phyloP scores from a whole-genome alignment of 306 rosid genomes.

The Morella rubra region DNA sequence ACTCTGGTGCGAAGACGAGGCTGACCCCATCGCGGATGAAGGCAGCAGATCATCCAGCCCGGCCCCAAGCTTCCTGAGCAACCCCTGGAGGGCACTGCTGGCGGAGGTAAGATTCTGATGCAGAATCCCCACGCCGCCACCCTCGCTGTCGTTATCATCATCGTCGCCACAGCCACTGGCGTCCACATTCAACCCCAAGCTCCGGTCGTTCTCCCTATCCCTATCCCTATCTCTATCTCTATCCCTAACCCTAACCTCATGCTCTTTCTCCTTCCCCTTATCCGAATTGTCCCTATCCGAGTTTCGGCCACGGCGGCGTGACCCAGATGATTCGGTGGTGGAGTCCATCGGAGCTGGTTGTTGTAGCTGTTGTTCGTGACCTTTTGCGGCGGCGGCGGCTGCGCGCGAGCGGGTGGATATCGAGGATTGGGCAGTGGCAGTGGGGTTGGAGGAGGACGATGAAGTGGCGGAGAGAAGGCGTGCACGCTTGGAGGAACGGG shows the following conservation, averaged over 20 bases:
- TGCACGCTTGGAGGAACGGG: slow-evolving; percentile 78
- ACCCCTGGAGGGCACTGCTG: slow-evolving; percentile 97
- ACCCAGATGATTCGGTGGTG: slow-evolving; percentile 79
- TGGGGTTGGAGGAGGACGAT: slow-evolving; percentile 25
- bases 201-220: slow-evolving; percentile 56
- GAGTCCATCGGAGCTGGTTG: slow-evolving; percentile 64
- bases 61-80: slow-evolving; percentile 88
- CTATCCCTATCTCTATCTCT: slow-evolving; percentile 46
- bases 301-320: slow-evolving; percentile 68
- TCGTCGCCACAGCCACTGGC: slow-evolving; percentile 58
- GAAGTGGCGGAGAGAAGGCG: slow-evolving; percentile 46
- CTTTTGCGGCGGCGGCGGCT: slow-evolving; percentile 40
- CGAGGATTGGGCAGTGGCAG: slow-evolving; percentile 30
- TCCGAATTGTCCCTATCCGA: slow-evolving; percentile 68
- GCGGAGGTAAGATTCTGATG: slow-evolving; percentile 89
- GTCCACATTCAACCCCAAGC: slow-evolving; percentile 63
- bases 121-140: slow-evolving; percentile 74
- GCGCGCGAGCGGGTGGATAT: slow-evolving; percentile 76
- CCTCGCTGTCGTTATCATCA: slow-evolving; percentile 86
- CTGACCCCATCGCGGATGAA: slow-evolving; percentile 69
- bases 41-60: slow-evolving; percentile 97
- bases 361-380: slow-evolving; percentile 29
- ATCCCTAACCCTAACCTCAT: slow-evolving; percentile 84
- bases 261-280: slow-evolving; percentile 86
- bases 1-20: slow-evolving; percentile 81